phyloP scores from a whole-genome alignment of 495 filamentous ascomycete species.

The Astrothelium macrocarpum region DNA sequence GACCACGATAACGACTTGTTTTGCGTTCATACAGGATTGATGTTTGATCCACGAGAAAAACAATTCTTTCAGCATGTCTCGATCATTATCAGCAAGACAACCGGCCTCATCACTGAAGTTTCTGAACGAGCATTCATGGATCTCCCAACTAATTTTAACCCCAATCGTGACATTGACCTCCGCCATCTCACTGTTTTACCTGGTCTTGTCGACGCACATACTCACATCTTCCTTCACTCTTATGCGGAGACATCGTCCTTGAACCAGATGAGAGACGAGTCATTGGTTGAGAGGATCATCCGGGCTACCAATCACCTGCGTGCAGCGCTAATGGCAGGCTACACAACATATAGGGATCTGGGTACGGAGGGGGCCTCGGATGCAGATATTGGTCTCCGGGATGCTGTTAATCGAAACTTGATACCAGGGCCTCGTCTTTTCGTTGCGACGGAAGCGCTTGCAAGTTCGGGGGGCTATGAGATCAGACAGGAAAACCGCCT shows the following conservation, averaged over 20 bases:
- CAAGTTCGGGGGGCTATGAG: slow-evolving; percentile 41
- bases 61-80: slow-evolving; percentile 35
- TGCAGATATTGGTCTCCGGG: slow-evolving; percentile 36
- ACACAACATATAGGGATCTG: slow-evolving; percentile 47
- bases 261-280: slow-evolving; percentile 44
- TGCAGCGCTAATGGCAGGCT: slow-evolving; percentile 43
- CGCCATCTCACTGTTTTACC: slow-evolving; percentile 39
- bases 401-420: slow-evolving; percentile 40
- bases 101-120: slow-evolving; percentile 36
- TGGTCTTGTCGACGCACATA: slow-evolving; percentile 45
- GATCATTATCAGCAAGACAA: slow-evolving; percentile 25
- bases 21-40: slow-evolving; percentile 37
- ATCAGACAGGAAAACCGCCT: slow-evolving; percentile 36
- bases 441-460: slow-evolving; percentile 42
- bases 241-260: slow-evolving; percentile 35
- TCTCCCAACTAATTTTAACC: slow-evolving; percentile 8
- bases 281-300: slow-evolving; percentile 39
- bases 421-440: slow-evolving; percentile 44
- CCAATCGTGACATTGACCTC: slow-evolving; percentile 36
- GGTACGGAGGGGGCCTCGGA: slow-evolving; percentile 41
- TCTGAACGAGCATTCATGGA: slow-evolving; percentile 22
- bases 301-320: slow-evolving; percentile 43
- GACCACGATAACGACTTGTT: slow-evolving; percentile 12
- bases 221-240: slow-evolving; percentile 44
- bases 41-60: slow-evolving; percentile 42